phyloP scores from a whole-genome alignment of 352 stramenopile species.

The Phytophthora tubulina region DNA sequence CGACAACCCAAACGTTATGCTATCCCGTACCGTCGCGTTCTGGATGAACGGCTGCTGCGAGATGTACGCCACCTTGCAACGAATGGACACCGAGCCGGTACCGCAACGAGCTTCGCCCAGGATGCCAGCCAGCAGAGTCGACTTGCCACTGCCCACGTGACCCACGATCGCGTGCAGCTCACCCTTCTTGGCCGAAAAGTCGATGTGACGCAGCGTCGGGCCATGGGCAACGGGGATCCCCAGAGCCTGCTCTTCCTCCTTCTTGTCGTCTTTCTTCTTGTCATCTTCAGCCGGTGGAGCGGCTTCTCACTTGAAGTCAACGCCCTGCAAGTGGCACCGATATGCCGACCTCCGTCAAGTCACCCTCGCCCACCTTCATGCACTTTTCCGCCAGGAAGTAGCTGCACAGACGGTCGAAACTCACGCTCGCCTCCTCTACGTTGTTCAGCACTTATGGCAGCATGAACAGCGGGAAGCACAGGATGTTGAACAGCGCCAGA shows the following conservation, averaged over 20 bases:
- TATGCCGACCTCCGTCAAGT: constrained; percentile 77
- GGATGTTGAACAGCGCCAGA: too few species aligned
- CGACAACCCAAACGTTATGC: constrained; percentile 94
- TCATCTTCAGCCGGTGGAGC: constrained; percentile 33
- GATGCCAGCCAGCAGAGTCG: constrained; percentile 59
- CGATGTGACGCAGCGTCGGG: constrained; percentile 59
- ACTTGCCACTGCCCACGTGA: constrained; percentile 63
- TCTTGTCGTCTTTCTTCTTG: constrained; percentile 51
- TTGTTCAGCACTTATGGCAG: too few species aligned
- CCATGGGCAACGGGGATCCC: constrained; percentile 25
- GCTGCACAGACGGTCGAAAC: constrained; percentile 61
- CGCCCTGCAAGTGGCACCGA: constrained; percentile 43
- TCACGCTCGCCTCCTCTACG: constrained; percentile 35
- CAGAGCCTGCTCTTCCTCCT: constrained; percentile 39
- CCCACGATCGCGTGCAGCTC: constrained; percentile 68
- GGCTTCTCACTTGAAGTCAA: constrained; percentile 79
- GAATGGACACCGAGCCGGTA: constrained; percentile 56
- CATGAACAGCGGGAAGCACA: too few species aligned
- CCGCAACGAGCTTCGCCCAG: constrained; percentile 51
- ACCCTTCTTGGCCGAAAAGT: constrained; percentile 77
- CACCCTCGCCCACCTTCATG: constrained; percentile 73
- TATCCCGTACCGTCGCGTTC: constrained; percentile 95
- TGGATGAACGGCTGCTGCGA: constrained; percentile 97
- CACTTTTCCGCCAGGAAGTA: constrained; percentile 79
- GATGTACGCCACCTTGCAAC: constrained; percentile 93